Evolutionary conservation across 2,329 filamentous ascomycete species (phyloP).

Genomic region (Leptographium flavum): DNA sequence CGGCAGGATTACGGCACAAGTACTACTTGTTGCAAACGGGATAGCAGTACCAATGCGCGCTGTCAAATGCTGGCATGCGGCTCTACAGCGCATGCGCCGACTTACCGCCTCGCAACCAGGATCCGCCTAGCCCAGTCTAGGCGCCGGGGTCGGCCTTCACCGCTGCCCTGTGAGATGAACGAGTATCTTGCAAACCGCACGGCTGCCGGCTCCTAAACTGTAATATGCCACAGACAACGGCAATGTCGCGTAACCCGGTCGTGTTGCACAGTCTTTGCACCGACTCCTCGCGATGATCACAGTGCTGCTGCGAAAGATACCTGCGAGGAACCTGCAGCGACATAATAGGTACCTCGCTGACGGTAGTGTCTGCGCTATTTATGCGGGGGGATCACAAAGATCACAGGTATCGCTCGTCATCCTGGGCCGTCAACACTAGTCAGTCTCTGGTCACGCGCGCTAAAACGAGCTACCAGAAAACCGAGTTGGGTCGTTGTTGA

Average conservation of each 20-base stretch:
- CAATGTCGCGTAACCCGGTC: too few relatives aligned
- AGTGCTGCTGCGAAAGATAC: not conserved
- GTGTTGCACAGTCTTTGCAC: too few relatives aligned
- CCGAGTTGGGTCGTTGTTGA: constrained; percentile 2
- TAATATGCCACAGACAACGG: too few relatives aligned
- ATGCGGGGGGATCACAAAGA: not conserved
- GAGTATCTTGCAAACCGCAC: not conserved
- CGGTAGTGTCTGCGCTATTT: not conserved
- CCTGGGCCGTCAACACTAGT: not conserved
- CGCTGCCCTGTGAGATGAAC: not conserved
- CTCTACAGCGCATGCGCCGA: not conserved
- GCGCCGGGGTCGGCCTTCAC: not conserved
- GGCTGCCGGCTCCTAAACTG: not conserved
- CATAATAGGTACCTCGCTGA: not conserved
- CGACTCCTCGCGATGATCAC: not conserved
- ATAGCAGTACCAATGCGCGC: not conserved
- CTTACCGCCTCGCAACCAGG: not conserved
- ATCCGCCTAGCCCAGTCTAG: not conserved
- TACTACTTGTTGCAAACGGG: too few relatives aligned
- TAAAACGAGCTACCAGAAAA: not conserved
- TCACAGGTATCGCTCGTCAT: not conserved
- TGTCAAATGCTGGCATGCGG: not conserved
- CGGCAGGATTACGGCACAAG: too few relatives aligned
- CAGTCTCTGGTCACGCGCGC: not conserved
- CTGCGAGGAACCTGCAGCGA: not conserved